phyloP scores from a whole-genome alignment of 768 basidiomycete species.

The Amanita rubescens region DNA sequence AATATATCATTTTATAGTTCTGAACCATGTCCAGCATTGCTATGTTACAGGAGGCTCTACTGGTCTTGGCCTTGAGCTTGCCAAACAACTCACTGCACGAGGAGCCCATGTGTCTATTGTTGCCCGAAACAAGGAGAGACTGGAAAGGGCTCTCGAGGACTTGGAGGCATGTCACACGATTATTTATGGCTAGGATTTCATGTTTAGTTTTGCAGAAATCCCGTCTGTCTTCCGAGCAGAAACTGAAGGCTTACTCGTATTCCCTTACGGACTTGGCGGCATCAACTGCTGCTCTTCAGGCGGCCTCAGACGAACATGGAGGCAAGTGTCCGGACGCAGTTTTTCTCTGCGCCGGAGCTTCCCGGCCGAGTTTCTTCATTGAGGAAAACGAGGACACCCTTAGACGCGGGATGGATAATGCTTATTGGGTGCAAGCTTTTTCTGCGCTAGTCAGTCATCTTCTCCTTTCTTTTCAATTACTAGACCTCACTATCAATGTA shows the following conservation, averaged over 20 bases:
- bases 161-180: conserved; percentile 55
- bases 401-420: conserved; percentile 34
- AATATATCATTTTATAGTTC: not conserved
- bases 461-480: not conserved
- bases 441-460: conserved; percentile 40
- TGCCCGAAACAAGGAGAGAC: conserved; percentile 59
- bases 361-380: conserved; percentile 67
- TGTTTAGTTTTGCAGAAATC: conserved; percentile 29
- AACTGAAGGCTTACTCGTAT: conserved; percentile 59
- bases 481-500: conserved; percentile 19
- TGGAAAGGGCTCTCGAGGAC: conserved; percentile 50
- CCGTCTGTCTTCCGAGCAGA: conserved; percentile 50
- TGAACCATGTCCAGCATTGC: conserved; percentile 49
- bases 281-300: conserved; percentile 55
- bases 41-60: conserved; percentile 82
- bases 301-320: conserved; percentile 45
- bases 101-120: conserved; percentile 87
- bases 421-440: conserved; percentile 48
- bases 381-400: conserved; percentile 60
- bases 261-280: conserved; percentile 46
- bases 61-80: conserved; percentile 74
- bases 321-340: conserved; percentile 66
- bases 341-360: conserved; percentile 72
- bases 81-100: conserved; percentile 50
- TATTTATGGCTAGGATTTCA: conserved; percentile 20